Conservation (phyloP, 169 alveolate genomes). For the Plasmodium gonderi region DNA sequence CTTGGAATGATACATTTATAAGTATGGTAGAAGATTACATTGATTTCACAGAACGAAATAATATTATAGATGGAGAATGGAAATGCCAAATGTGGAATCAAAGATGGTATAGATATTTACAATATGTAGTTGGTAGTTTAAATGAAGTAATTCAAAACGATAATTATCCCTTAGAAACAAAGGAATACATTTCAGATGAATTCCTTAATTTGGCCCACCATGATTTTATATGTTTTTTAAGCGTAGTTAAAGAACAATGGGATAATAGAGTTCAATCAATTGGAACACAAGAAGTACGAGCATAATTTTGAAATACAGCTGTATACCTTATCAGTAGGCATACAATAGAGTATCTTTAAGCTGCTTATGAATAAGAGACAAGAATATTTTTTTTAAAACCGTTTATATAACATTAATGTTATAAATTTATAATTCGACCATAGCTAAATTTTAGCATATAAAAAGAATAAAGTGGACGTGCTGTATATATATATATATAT, state of each 20-base stretch:
- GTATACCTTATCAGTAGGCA: not conserved
- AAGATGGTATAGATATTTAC: conserved; percentile 21
- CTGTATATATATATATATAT: too few relatives aligned
- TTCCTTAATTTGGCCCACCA: conserved; percentile 5
- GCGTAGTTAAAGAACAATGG: conserved; percentile 18
- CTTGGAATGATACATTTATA: conserved; percentile 26
- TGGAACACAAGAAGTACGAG: not conserved
- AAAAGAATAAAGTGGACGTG: not conserved
- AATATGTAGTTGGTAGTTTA: not conserved
- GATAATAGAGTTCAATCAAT: not conserved
- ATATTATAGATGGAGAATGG: conserved; percentile 26
- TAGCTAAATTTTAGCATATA: not conserved
- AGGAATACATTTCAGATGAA: conserved; percentile 14
- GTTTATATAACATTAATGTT: not conserved
- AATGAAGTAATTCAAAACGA: not conserved
- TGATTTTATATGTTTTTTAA: conserved; percentile 24
- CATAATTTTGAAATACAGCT: not conserved
- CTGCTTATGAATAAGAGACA: not conserved
- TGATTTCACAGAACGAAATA: conserved; percentile 25
- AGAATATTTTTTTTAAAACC: not conserved
- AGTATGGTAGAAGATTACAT: conserved; percentile 23
- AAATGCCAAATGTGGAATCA: conserved; percentile 40
- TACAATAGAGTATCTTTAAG: not conserved
- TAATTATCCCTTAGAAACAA: conserved; percentile 1
- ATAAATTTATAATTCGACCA: not conserved